phyloP scores from a whole-genome alignment of 495 filamentous ascomycete genomes.

The Penicillium steckii region DNA sequence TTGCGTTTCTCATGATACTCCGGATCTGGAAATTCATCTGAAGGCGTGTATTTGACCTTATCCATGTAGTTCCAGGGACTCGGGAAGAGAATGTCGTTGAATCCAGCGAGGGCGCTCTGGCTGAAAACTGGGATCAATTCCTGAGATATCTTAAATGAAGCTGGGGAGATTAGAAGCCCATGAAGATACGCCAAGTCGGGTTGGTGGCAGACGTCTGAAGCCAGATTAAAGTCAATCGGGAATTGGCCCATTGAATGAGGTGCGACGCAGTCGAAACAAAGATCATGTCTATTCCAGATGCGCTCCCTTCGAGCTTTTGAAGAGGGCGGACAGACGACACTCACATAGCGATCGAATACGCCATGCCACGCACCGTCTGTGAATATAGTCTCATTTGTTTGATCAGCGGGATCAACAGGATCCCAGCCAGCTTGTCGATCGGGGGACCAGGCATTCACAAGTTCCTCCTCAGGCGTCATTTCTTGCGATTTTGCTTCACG shows the following conservation, averaged over 20 bases:
- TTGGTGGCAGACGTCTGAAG: slow-evolving; percentile 73
- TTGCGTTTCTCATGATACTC: slow-evolving; percentile 43
- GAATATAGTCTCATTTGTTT: slow-evolving; percentile 47
- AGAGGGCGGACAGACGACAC: slow-evolving; percentile 53
- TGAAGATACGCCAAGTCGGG: slow-evolving; percentile 74
- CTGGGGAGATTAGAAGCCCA: slow-evolving; percentile 64
- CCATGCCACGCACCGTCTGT: slow-evolving; percentile 44
- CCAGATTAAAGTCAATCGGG: slow-evolving; percentile 60
- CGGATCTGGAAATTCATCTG: slow-evolving; percentile 35
- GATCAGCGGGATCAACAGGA: slow-evolving; percentile 42
- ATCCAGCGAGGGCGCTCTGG: slow-evolving; percentile 62
- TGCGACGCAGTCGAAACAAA: slow-evolving; percentile 60
- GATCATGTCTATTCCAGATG: slow-evolving; percentile 45
- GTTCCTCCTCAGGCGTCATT: slow-evolving; percentile 17
- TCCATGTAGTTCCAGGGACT: slow-evolving; percentile 52
- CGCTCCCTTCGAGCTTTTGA: slow-evolving; percentile 52
- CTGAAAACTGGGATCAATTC: slow-evolving; percentile 73
- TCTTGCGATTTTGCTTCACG: slow-evolving; percentile 31
- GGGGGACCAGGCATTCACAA: slow-evolving; percentile 32
- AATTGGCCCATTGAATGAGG: slow-evolving; percentile 72
- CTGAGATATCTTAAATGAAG: slow-evolving; percentile 59
- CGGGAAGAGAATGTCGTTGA: slow-evolving; percentile 48
- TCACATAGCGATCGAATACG: slow-evolving; percentile 48
- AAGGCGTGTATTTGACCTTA: slow-evolving; percentile 43
- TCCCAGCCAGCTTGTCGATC: slow-evolving; percentile 40